Evolutionary conservation across 306 rosid species (phyloP).

Genomic region (Begonia peltatifolia): DNA sequence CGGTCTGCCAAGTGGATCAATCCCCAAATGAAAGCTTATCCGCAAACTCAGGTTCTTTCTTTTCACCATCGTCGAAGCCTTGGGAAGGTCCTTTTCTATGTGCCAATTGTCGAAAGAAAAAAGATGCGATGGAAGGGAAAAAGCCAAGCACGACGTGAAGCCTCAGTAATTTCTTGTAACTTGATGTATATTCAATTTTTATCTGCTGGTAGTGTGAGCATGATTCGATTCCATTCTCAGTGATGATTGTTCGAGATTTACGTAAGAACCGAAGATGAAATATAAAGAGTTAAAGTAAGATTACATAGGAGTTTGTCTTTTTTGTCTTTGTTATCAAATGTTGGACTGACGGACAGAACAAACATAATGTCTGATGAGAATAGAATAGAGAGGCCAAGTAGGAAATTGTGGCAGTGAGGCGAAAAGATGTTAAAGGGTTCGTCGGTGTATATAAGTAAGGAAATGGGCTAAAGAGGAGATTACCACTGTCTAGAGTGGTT

Average conservation of each 20-base stretch:
- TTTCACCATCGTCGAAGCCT: conserved; percentile 42
- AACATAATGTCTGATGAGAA: no score
- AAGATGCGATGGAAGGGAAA: conserved; percentile 98
- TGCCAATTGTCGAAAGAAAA: conserved; percentile 32
- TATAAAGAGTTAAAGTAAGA: conserved; percentile 19
- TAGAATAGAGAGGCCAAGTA: no score
- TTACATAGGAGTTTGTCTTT: conserved; percentile 22
- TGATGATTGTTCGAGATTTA: conserved; percentile 38
- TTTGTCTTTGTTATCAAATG: conserved; percentile 48
- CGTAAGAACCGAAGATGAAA: conserved; percentile 63
- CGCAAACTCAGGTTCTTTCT: conserved; percentile 72
- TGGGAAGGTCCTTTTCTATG: no score
- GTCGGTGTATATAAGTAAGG: background rate
- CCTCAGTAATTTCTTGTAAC: conserved; percentile 39
- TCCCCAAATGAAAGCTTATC: conserved; percentile 61
- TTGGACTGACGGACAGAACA: no score
- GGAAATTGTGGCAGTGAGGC: no score
- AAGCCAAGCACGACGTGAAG: conserved; percentile 46
- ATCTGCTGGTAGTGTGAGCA: conserved; percentile 79
- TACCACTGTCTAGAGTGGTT: no score
- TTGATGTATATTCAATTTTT: conserved; percentile 21
- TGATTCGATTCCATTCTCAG: conserved; percentile 13
- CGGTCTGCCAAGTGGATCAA: conserved; percentile 92
- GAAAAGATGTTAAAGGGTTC: no score
- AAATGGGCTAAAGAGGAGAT: no score